Evolutionary conservation across 129 eudicot species (phyloP), one percentile per base, ranked within the genome.

Genomic region (Lactuca saligna): DNA sequence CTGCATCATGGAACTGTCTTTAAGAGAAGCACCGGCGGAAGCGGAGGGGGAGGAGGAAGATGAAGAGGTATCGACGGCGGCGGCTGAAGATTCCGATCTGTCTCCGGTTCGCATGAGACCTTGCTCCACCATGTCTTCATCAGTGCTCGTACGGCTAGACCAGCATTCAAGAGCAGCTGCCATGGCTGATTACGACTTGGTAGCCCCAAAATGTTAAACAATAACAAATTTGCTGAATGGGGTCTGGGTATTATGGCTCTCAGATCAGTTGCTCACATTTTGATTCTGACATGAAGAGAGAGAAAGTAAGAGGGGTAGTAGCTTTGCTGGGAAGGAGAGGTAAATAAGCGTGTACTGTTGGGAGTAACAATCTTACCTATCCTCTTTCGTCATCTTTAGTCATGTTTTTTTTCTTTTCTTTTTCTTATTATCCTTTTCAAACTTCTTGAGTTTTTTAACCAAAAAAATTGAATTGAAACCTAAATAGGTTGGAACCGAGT

Each of bases 121-220:
- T 72, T 94, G 97, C 81, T 94, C 97, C 20, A 87, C 96, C 82
- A 81, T 82, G 81, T 90, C 97, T 41, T 94, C 99, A 51, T 94
- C 99, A n/a, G 88, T 83, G 80, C 89, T 87, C 10, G 97, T 72
- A 39, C 97, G 83, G 79, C 94, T 85, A 7, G 99, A 89, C 99
- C 99, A 94, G 89, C 99, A 94, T 69, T 94, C 99, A 12, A 94
- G 78, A 37, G 97, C 93, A 35, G 97, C 92, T 49, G 99, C 88
- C 99, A 94, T 94, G 81, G 82, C 55, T 46, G 31, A 16, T 20
- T 54, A 25, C 13, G 11, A 6, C 7, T 56, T 9, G 54, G 5
- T 11, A 10, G 51, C n/a, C 10, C 32, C 54, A 20, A 16, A 3
- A 7, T 49, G 53, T 42, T 3, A 13, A 37, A 42, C 1, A 8